Conservation (phyloP, 345 rosid genomes). For the Euphorbia peplus region DNA sequence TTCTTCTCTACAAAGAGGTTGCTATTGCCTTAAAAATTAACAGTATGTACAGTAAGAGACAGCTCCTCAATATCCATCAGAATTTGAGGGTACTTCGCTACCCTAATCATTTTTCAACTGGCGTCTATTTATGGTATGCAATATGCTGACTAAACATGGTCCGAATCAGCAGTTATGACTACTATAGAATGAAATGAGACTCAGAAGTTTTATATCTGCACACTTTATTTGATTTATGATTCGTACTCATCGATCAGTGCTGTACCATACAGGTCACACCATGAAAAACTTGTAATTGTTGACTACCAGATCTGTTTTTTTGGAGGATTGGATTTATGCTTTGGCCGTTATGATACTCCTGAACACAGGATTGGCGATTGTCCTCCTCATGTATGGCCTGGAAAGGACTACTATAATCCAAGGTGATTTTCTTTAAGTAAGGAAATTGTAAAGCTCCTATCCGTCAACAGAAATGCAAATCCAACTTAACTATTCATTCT, state of each 20-base stretch:
- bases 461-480: background rate
- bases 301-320: slow-evolving; percentile 81
- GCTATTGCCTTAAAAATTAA: slow-evolving; percentile 83
- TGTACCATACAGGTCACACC: slow-evolving; percentile 73
- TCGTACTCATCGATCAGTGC: slow-evolving; percentile 9
- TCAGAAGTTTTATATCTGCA: background rate
- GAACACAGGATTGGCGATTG: slow-evolving; percentile 77
- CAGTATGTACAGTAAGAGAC: slow-evolving; percentile 76
- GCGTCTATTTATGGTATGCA: slow-evolving; percentile 74
- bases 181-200: background rate
- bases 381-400: slow-evolving; percentile 76
- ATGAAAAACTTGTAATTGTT: slow-evolving; percentile 82
- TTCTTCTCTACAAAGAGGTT: slow-evolving; percentile 93
- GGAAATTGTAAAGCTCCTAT: background rate
- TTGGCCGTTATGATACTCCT: slow-evolving; percentile 76
- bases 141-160: background rate
- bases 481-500: background rate
- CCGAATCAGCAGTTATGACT: background rate
- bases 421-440: slow-evolving; percentile 40
- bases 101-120: slow-evolving; percentile 81
- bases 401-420: slow-evolving; percentile 94
- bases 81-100: slow-evolving; percentile 81
- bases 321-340: slow-evolving; percentile 92
- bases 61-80: slow-evolving; percentile 71
- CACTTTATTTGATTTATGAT: slow-evolving; percentile 13